Evolutionary conservation across 2,329 filamentous ascomycete species (phyloP).

Genomic region (Colletotrichum trifolii): DNA sequence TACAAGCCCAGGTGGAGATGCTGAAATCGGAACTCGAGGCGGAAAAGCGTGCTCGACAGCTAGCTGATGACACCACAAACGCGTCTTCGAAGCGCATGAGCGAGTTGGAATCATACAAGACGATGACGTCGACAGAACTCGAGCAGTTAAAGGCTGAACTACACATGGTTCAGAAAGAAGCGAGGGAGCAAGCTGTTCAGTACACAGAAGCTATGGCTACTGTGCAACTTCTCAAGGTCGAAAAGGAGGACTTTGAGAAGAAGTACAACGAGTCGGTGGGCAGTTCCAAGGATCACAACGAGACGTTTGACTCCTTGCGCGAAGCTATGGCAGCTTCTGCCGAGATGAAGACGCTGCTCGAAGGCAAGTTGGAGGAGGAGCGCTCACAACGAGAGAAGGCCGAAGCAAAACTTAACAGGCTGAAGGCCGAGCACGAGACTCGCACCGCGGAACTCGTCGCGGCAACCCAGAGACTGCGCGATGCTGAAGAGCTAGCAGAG

Average conservation of each 20-base stretch:
- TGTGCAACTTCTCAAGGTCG: slow-evolving; percentile 81
- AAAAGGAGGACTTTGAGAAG: slow-evolving; percentile 80
- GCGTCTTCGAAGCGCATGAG: slow-evolving; percentile 85
- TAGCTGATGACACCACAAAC: slow-evolving; percentile 88
- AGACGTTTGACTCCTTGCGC: slow-evolving; percentile 79
- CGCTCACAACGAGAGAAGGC: slow-evolving; percentile 78
- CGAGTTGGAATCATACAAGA: slow-evolving; percentile 85
- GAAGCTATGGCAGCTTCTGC: slow-evolving; percentile 83
- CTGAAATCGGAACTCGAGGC: slow-evolving; percentile 78
- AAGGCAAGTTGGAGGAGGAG: slow-evolving; percentile 87
- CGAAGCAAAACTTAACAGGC: slow-evolving; percentile 79
- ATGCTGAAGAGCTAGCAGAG: slow-evolving; percentile 89
- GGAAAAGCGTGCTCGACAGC: slow-evolving; percentile 81
- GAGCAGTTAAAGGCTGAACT: slow-evolving; percentile 88
- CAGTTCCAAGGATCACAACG: slow-evolving; percentile 75
- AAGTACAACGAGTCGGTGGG: slow-evolving; percentile 75
- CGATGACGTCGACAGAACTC: slow-evolving; percentile 84
- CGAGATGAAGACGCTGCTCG: slow-evolving; percentile 79
- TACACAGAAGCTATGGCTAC: slow-evolving; percentile 81
- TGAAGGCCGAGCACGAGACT: slow-evolving; percentile 86
- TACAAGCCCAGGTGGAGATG: slow-evolving; percentile 81
- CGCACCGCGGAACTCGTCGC: slow-evolving; percentile 81
- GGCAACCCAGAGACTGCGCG: slow-evolving; percentile 78
- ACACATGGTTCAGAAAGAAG: slow-evolving; percentile 80
- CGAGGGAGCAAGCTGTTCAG: slow-evolving; percentile 83